Evolutionary conservation across 2,329 filamentous ascomycete genomes (phyloP), one percentile per base, ranked within the genome.

Genomic region (Amylocarpus encephaloides): DNA sequence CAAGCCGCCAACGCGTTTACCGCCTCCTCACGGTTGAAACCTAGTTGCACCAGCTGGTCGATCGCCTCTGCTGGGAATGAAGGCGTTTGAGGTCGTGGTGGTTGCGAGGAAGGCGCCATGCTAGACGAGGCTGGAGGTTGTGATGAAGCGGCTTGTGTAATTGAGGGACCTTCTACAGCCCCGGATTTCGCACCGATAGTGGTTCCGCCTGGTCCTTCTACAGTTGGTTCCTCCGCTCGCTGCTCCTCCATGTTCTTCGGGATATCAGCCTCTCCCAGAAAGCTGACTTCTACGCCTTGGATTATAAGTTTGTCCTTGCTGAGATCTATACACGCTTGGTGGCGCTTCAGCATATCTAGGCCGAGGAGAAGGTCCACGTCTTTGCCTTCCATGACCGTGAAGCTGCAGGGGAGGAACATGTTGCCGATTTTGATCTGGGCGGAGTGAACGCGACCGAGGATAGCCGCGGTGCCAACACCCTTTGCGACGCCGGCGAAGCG

Each of bases 341-440:
- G 91, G 35, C 93, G 82, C 72, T 95, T 96, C 54, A 98, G 77
- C 88, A 98, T 98, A 68, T 98, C 93, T 38, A 98, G 73, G 3
- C 93, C 93, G 11, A 98, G 80, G 2, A 98, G 78, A 15, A 98
- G 76, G 66, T 97, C 93, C 19, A 98, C 93, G 46, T 89, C 83
- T 70, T 97, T 98, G 57, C 93, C 93, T 71, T 98, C 93, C 93
- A 98, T 98, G 64, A 98, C 93, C 2, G 93, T 98, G 68, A 98
- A 98, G 52, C 90, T 93, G 71, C 91, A 97, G 2, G 92, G 85
- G 60, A 98, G 75, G 66, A 89, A 90, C 55, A 92, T 80, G 38
- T 79, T 82, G 47, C 92, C 93, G 59, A 98, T 93, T 69, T 88
- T 92, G 69, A 98, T 94, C 68, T 92, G 89, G 9, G 93, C 93